These are phyloP conservation scores for Ophiosphaerella korrae DNA, from an alignment of 2,329 filamentous ascomycete genomes.

Conservation along the genomic window DNA sequence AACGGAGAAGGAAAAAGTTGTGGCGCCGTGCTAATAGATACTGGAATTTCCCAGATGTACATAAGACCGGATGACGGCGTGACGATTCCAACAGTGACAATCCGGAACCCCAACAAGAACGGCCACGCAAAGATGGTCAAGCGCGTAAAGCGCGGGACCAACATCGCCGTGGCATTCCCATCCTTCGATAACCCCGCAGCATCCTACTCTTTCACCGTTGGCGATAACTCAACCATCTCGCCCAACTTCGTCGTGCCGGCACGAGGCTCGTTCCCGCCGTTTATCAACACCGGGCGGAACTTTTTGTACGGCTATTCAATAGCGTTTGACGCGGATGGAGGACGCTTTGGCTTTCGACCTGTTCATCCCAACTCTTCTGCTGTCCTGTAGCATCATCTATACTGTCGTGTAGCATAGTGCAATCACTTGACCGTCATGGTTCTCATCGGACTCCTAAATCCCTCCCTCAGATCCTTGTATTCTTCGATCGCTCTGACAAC, in stretches of 20 bases:
- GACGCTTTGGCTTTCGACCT: constrained; percentile 40
- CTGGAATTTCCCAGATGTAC: constrained; percentile 44
- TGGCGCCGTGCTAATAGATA: constrained; percentile 40
- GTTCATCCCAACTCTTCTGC: constrained; percentile 16
- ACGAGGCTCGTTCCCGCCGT: constrained; percentile 26
- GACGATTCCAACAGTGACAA: constrained; percentile 33
- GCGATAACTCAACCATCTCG: constrained; percentile 27
- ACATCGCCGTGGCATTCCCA: constrained; percentile 33
- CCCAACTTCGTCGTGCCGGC: constrained; percentile 37
- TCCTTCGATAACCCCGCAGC: constrained; percentile 15
- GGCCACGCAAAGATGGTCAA: constrained; percentile 32
- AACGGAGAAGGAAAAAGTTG: constrained; percentile 26
- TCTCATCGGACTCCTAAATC: constrained; percentile 41
- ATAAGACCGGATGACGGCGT: constrained; percentile 34
- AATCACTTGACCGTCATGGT: constrained; percentile 42
- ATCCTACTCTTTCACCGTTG: constrained; percentile 35
- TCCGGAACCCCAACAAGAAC: constrained; percentile 38
- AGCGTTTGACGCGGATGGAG: constrained; percentile 41
- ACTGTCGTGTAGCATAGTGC: constrained; percentile 5
- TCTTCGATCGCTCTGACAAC: constrained; percentile 71
- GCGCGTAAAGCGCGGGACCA: constrained; percentile 38
- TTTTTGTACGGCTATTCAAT: constrained; percentile 40
- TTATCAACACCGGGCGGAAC: constrained; percentile 43
- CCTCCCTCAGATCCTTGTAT: constrained; percentile 49
- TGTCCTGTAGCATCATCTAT: constrained; percentile 20